phyloP scores from a whole-genome alignment of 148 eudicot species.

The Simmondsia chinensis region DNA sequence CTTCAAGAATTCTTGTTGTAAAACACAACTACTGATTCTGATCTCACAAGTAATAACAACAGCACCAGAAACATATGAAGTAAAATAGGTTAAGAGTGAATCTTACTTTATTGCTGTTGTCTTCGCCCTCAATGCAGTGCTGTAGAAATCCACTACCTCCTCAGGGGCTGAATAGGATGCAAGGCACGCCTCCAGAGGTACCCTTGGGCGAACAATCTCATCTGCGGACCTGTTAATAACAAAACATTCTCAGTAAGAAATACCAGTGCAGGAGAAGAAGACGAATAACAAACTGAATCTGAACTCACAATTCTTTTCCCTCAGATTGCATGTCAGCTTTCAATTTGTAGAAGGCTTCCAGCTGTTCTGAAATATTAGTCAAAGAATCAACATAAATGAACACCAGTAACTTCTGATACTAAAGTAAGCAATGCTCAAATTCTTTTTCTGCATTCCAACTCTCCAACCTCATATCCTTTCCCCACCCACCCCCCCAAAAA shows the following conservation, averaged over 20 bases:
- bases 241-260: conserved; percentile 7
- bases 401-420: neutral
- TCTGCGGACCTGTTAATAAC: conserved; percentile 41
- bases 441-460: no score
- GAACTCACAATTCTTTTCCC: conserved; percentile 69
- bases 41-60: no score
- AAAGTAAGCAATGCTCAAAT: no score
- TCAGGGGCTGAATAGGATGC: conserved; percentile 76
- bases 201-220: conserved; percentile 94
- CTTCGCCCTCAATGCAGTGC: conserved; percentile 73
- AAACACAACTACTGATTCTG: no score
- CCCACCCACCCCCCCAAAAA: no score
- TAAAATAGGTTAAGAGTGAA: neutral
- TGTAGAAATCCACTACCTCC: conserved; percentile 87
- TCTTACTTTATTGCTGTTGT: conserved; percentile 88
- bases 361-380: conserved; percentile 46
- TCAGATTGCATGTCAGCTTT: conserved; percentile 46
- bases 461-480: no score
- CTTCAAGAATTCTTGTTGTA: no score
- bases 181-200: conserved; percentile 69
- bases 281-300: conserved; percentile 3
- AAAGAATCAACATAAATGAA: conserved; percentile 7
- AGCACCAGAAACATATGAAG: neutral
- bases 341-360: conserved; percentile 51
- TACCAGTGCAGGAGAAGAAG: neutral